These are phyloP conservation scores for Fomes fomentarius DNA, from an alignment of 1,284 basidiomycete species.

Conservation along the genomic window DNA sequence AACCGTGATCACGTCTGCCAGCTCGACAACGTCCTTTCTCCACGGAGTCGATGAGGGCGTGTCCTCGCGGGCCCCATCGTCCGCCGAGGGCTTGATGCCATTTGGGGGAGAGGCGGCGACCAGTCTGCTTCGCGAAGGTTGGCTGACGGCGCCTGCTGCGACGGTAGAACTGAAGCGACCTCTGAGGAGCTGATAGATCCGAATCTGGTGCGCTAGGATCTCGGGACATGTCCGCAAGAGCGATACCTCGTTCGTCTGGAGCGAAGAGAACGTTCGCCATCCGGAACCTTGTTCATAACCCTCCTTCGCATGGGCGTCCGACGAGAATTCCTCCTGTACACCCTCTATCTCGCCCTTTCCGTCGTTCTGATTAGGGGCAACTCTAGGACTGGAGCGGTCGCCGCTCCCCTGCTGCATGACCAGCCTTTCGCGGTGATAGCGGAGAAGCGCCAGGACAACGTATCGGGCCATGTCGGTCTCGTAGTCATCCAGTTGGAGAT, in stretches of 20 bases:
- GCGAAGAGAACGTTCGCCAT: constrained; percentile 30
- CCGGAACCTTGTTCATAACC: constrained; percentile 4
- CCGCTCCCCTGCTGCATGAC: background rate
- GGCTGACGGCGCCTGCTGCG: background rate
- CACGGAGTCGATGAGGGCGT: too few relatives aligned
- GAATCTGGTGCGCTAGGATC: constrained; percentile 33
- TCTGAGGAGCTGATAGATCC: constrained; percentile 32
- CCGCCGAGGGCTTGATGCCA: constrained; percentile 2
- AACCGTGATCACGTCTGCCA: constrained; percentile 44
- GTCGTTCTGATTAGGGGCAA: background rate
- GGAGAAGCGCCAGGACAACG: constrained; percentile 32
- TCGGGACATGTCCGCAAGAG: constrained; percentile 32
- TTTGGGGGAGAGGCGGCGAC: constrained; percentile 11
- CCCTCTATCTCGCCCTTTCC: background rate
- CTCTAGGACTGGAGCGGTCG: background rate
- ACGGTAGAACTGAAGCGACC: constrained; percentile 22
- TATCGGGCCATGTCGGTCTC: constrained; percentile 37
- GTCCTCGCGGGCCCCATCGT: background rate
- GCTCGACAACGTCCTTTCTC: constrained; percentile 17
- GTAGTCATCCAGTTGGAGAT: constrained; percentile 35
- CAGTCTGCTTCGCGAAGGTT: constrained; percentile 17
- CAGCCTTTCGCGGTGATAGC: constrained; percentile 25
- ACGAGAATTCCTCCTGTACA: background rate
- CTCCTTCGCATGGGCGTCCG: background rate
- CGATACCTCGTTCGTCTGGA: constrained; percentile 32